Conservation (phyloP, 2,329 filamentous ascomycete genomes). For the Phaeosphaeria sp. region DNA sequence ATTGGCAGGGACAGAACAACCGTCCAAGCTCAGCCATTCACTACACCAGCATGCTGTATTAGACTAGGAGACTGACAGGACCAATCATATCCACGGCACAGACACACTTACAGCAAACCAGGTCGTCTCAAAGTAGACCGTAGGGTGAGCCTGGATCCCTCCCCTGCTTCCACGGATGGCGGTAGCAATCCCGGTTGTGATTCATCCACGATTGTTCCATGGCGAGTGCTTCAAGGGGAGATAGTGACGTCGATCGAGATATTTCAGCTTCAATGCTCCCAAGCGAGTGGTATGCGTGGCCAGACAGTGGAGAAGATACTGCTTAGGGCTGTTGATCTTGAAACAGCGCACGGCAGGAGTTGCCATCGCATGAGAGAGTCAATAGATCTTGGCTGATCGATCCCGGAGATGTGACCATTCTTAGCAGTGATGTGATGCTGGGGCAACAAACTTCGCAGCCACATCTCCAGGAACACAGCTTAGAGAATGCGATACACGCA, state of each 20-base stretch:
- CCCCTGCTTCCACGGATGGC: neutral
- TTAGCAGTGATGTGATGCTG: slow-evolving; percentile 28
- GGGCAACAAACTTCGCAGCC: slow-evolving; percentile 3
- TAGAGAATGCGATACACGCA: neutral
- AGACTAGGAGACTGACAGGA: neutral
- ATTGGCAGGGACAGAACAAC: slow-evolving; percentile 14
- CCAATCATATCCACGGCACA: neutral
- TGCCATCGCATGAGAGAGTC: slow-evolving; percentile 17
- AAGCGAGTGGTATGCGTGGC: slow-evolving; percentile 24
- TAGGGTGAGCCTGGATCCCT: neutral
- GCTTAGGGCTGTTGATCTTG: slow-evolving; percentile 31
- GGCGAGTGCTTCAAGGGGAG: slow-evolving; percentile 14
- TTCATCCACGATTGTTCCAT: slow-evolving; percentile 16
- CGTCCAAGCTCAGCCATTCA: slow-evolving; percentile 12
- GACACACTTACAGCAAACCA: neutral
- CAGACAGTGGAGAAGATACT: slow-evolving; percentile 14
- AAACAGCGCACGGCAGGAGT: slow-evolving; percentile 28
- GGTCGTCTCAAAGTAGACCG: neutral
- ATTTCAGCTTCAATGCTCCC: slow-evolving; percentile 33
- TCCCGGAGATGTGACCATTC: slow-evolving; percentile 28
- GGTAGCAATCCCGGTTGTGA: slow-evolving; percentile 20
- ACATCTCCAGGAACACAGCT: slow-evolving; percentile 1
- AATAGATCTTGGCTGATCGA: slow-evolving; percentile 30
- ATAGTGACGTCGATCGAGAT: slow-evolving; percentile 38
- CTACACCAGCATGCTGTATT: slow-evolving; percentile 16